Conservation (phyloP, 2,329 filamentous ascomycete genomes). For the Aspergillus melleus region DNA sequence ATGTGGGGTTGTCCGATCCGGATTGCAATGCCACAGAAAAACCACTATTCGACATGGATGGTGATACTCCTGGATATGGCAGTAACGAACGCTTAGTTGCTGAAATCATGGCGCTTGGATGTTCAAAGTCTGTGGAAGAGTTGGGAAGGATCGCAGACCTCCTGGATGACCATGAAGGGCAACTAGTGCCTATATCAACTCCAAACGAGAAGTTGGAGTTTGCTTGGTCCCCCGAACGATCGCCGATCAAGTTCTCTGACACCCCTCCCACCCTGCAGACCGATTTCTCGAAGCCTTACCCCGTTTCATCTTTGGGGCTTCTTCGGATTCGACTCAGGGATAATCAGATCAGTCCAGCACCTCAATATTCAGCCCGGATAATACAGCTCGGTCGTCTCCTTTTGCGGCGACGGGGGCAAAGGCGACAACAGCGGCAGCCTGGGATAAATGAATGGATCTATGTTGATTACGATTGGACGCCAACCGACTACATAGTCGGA, state of each 20-base stretch:
- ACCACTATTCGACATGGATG: constrained; percentile 26
- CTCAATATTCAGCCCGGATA: constrained; percentile 28
- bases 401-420: constrained; percentile 11
- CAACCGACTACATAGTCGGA: constrained; percentile 38
- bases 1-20: constrained; percentile 19
- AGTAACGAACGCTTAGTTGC: constrained; percentile 25
- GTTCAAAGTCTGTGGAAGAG: constrained; percentile 30
- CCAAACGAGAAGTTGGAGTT: constrained; percentile 16
- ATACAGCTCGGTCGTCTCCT: constrained; percentile 40
- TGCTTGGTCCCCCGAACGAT: constrained; percentile 36
- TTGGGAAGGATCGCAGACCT: constrained; percentile 30
- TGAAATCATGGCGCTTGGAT: constrained; percentile 29
- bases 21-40: constrained; percentile 19
- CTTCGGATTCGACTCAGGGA: constrained; percentile 27
- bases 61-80: constrained; percentile 24
- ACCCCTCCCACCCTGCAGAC: constrained; percentile 7
- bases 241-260: constrained; percentile 32
- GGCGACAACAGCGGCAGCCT: no score
- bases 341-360: constrained; percentile 20
- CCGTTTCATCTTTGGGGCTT: constrained; percentile 33
- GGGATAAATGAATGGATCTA: constrained; percentile 1
- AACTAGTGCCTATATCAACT: constrained; percentile 23
- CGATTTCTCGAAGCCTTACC: constrained; percentile 14
- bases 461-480: constrained; percentile 22
- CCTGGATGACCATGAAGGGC: constrained; percentile 37